Evolutionary conservation across 371 early-diverging fungal species (phyloP).

Genomic region (Lichtheimia hyalospora): DNA sequence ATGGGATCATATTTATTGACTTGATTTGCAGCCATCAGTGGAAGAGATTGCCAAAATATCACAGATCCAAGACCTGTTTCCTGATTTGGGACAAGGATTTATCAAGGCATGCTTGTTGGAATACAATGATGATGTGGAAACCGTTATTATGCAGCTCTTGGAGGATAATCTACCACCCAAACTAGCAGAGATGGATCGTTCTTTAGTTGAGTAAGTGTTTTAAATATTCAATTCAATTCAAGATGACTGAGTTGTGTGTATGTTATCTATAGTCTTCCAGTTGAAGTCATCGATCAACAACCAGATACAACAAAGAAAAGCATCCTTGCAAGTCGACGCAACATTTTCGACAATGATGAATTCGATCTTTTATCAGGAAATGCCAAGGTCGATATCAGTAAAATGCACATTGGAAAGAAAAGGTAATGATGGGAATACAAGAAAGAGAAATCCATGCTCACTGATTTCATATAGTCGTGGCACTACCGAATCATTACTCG

Average conservation of each 20-base stretch:
- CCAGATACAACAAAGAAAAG: constrained; percentile 3
- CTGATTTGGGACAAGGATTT: constrained; percentile 87
- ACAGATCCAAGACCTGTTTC: constrained; percentile 82
- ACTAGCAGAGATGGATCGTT: constrained; percentile 67
- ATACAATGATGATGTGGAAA: constrained; percentile 65
- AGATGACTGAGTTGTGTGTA: not conserved
- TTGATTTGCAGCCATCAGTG: not conserved
- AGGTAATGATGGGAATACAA: constrained; percentile 32
- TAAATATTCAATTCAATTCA: not conserved
- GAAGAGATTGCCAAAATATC: constrained; percentile 53
- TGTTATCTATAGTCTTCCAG: not conserved
- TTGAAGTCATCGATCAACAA: constrained; percentile 2
- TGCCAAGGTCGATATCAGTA: constrained; percentile 57
- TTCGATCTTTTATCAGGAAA: constrained; percentile 78
- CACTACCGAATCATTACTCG: constrained; percentile 43
- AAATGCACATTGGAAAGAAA: constrained; percentile 75
- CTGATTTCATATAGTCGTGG: constrained; percentile 28
- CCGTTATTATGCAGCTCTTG: constrained; percentile 74
- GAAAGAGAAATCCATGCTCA: not conserved
- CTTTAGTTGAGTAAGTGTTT: constrained; percentile 36
- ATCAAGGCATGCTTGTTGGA: constrained; percentile 79
- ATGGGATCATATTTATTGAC: too few species aligned
- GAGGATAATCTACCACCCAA: constrained; percentile 70
- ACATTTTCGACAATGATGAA: constrained; percentile 91
- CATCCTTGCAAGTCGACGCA: constrained; percentile 64